Percentiles rank a stretch among this genome's conserved stretches.
phyloP scores from a whole-genome alignment of 1,284 basidiomycete species.

The Coriolopsis trogii region DNA sequence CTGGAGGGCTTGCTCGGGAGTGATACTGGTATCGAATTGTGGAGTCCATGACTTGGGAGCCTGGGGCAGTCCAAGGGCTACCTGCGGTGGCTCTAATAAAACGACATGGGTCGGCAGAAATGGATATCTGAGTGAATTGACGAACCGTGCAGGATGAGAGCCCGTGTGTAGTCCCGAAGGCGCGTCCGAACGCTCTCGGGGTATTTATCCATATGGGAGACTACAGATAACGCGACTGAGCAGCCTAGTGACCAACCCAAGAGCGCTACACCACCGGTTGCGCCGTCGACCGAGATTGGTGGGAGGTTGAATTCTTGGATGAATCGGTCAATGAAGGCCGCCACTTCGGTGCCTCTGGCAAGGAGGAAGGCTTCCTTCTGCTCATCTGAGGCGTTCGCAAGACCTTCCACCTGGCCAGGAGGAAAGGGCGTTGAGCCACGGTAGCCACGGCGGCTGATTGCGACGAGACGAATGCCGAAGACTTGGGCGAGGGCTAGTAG shows the following conservation, averaged over 20 bases:
- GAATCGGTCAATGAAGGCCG: conserved; percentile 36
- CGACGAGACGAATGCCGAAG: conserved; percentile 28
- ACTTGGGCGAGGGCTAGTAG: conserved; percentile 18
- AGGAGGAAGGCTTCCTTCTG: conserved; percentile 23
- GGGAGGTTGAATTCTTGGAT: conserved; percentile 33
- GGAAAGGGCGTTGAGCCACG: conserved; percentile 18
- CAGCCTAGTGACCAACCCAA: conserved; percentile 44
- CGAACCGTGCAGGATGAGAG: conserved; percentile 27
- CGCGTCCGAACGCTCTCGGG: conserved; percentile 22
- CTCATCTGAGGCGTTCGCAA: conserved; percentile 29
- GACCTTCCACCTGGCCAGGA: conserved; percentile 22
- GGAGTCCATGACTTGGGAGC: conserved; percentile 26
- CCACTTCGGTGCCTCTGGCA: conserved; percentile 35
- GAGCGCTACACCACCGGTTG: conserved; percentile 37
- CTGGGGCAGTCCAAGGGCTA: conserved; percentile 27
- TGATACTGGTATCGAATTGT: conserved; percentile 22
- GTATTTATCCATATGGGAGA: conserved; percentile 27
- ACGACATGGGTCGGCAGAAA: neutral
- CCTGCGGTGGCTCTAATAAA: conserved; percentile 32
- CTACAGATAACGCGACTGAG: conserved; percentile 26
- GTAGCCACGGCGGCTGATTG: conserved; percentile 27
- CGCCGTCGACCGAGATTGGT: conserved; percentile 27
- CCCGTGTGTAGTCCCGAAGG: conserved; percentile 29
- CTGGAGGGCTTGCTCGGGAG: conserved; percentile 18
- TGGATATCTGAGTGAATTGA: neutral